These are phyloP conservation scores for Dendrobium huoshanense DNA, from an alignment of 106 monocot species.

Conservation along the genomic window DNA sequence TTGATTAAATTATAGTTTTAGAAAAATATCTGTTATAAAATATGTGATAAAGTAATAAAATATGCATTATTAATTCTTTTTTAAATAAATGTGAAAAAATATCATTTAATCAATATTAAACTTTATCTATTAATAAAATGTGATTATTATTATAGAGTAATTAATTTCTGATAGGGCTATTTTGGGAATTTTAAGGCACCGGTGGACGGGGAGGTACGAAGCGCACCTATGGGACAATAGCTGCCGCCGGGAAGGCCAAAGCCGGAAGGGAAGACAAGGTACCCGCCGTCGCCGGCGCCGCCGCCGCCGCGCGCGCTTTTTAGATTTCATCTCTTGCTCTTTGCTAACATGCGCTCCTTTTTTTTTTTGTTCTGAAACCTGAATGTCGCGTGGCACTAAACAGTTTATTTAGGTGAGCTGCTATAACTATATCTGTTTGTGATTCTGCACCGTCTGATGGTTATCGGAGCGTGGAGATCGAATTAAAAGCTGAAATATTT, in stretches of 20 bases:
- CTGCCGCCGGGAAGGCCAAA: conserved; percentile 92
- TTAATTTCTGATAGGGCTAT: too few species aligned
- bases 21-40: too few species aligned
- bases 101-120: too few species aligned
- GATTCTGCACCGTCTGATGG: not conserved
- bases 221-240: conserved; percentile 98
- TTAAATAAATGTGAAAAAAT: too few species aligned
- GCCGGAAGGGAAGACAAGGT: conserved; percentile 97
- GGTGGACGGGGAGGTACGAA: conserved; percentile 98
- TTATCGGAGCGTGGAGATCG: too few species aligned
- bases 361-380: not conserved
- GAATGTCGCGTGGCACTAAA: too few species aligned
- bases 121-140: too few species aligned
- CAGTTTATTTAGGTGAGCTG: conserved; percentile 4
- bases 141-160: too few species aligned
- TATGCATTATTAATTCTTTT: too few species aligned
- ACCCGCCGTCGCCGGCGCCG: not conserved
- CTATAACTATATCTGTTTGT: not conserved
- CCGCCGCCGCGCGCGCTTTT: not conserved
- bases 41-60: too few species aligned
- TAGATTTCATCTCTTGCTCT: not conserved
- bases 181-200: conserved; percentile 43
- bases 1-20: too few species aligned
- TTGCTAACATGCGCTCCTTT: conserved; percentile 8
- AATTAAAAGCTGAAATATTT: not conserved